Evolutionary conservation across 257 asterid genomes (phyloP), one percentile per base, ranked within the genome.

Genomic region (Marsdenia floribunda): DNA sequence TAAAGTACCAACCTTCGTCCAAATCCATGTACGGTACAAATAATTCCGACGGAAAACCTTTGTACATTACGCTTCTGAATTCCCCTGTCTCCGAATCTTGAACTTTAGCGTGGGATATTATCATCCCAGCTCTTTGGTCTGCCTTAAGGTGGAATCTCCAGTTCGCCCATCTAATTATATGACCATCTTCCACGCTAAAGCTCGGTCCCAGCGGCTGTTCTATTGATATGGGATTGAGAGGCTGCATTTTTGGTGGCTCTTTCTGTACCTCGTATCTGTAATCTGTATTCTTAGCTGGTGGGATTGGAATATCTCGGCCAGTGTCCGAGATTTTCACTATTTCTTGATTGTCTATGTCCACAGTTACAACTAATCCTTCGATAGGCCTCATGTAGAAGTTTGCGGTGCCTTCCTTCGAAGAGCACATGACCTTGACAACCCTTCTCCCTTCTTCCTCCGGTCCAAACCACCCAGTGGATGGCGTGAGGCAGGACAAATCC

Each of bases 21-120:
- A 91, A 89, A 65, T 89, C 96, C 98, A 92, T 92, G 71, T 90
- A 92, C 12, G 97, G 96, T 57, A 90, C 96, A 67, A 87, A 92
- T 40, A 92, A 57, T 83, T 92, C 96, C 2, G 97, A 89, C 0
- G 92, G 81, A 21, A 90, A 87, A n/a, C 93, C 97, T 75, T 90
- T 85, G 85, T 92, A 92, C 92, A 92, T 84, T 47, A 90, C 96
- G 50, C 79, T 84, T 81, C 96, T 86, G 85, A 75, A 76, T 76
- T 85, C 79, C 0, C 87, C 91, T 0, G 84, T 85, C 0, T 46
- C 80, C 1, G 96, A 86, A 52, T 92, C 96, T 42, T 70, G 87
- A 22, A 88, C 80, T 85, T n/a, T 80, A 72, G 87, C 97, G 49
- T 78, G 83, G 21, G 93, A 92, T 29, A 92, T 75, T 76, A 92